These are phyloP conservation scores for Solanum sitiens DNA, from an alignment of 257 asterid species.

Conservation along the genomic window DNA sequence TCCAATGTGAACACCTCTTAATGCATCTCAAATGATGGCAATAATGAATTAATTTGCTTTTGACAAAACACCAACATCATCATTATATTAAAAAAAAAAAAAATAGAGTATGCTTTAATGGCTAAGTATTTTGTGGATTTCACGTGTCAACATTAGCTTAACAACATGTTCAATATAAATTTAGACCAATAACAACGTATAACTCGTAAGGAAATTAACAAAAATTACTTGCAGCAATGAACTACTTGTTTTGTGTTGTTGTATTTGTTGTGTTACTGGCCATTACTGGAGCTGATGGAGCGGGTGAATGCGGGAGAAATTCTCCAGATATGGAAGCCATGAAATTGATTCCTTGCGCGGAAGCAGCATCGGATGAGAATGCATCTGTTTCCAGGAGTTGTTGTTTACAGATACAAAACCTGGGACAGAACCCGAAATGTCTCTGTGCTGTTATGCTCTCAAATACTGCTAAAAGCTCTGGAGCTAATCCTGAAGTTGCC, in stretches of 20 bases:
- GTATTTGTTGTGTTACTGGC: constrained; percentile 5
- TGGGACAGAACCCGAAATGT: constrained; percentile 37
- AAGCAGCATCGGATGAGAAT: constrained; percentile 22
- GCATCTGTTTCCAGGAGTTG: constrained; percentile 24
- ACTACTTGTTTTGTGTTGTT: constrained; percentile 7
- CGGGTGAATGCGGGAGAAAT: constrained; percentile 36
- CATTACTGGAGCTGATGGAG: constrained; percentile 4
- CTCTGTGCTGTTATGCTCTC: constrained; percentile 70
- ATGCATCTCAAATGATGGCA: background rate
- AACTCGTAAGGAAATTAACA: background rate
- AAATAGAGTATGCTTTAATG: background rate
- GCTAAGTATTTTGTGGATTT: background rate
- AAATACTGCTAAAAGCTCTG: constrained; percentile 43
- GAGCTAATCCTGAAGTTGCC: constrained; percentile 47
- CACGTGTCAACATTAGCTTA: background rate
- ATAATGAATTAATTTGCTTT: background rate
- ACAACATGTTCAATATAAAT: background rate
- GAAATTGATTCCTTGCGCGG: constrained; percentile 42
- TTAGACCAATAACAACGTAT: background rate
- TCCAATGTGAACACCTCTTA: background rate
- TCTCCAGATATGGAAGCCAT: constrained; percentile 36
- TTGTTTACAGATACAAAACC: constrained; percentile 25
- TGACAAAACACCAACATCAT: background rate
- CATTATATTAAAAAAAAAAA: background rate
- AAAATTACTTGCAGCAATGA: background rate